Evolutionary conservation across 2,329 filamentous ascomycete species (phyloP).

Genomic region (Hypoxylon sp.): DNA sequence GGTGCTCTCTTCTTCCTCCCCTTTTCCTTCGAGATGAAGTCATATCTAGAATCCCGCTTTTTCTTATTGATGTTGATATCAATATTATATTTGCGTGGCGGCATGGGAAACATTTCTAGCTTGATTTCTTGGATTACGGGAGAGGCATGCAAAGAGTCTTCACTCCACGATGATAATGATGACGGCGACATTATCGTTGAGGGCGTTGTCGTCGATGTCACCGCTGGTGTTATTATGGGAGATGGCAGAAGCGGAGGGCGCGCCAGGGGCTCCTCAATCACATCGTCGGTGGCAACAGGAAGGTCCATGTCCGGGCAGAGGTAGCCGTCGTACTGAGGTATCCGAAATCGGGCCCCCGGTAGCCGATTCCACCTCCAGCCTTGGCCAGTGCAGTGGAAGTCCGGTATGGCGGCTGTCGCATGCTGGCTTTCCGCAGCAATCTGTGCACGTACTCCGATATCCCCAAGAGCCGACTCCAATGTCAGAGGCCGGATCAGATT

Average conservation of each 20-base stretch:
- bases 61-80: constrained; percentile 1
- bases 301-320: constrained; percentile 51
- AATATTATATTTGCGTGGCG: constrained; percentile 22
- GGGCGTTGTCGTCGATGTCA: constrained; percentile 2
- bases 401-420: constrained; percentile 50
- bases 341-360: constrained; percentile 51
- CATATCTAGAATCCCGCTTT: not conserved
- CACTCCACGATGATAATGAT: not conserved
- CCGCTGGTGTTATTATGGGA: constrained; percentile 12
- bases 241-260: constrained; percentile 24
- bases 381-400: constrained; percentile 48
- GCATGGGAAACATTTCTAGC: constrained; percentile 37
- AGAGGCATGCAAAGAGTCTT: not conserved
- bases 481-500: constrained; percentile 44
- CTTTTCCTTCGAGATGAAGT: not conserved
- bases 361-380: constrained; percentile 51
- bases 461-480: constrained; percentile 35
- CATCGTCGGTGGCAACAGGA: constrained; percentile 48
- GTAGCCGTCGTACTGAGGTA: constrained; percentile 52
- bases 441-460: constrained; percentile 33
- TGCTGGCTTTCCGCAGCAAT: constrained; percentile 36
- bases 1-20: constrained; percentile 18
- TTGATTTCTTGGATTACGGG: constrained; percentile 1
- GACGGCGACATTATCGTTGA: not conserved
- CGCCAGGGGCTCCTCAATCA: constrained; percentile 46